phyloP scores from a whole-genome alignment of 2,329 filamentous ascomycete species.

The Cercospora sp. region DNA sequence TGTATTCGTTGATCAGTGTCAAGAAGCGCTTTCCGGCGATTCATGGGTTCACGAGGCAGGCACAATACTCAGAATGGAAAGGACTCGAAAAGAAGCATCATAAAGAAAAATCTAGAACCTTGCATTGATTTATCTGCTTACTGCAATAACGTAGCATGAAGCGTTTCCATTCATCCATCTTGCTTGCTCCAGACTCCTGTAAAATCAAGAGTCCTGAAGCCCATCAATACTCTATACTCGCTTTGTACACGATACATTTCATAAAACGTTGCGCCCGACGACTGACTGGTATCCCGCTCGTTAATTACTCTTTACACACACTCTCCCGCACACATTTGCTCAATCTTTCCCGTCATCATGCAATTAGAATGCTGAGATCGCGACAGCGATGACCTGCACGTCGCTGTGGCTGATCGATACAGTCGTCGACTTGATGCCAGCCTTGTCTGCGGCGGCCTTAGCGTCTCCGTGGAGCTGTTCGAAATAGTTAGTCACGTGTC shows the following conservation, averaged over 20 bases:
- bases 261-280: neutral
- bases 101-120: neutral
- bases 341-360: neutral
- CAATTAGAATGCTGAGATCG: slow-evolving; percentile 47
- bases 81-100: neutral
- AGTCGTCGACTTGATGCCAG: slow-evolving; percentile 82
- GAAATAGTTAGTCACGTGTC: slow-evolving; percentile 25
- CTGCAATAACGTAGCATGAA: neutral
- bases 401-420: slow-evolving; percentile 97
- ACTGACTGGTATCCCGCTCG: neutral
- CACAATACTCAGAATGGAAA: neutral
- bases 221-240: neutral
- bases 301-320: neutral
- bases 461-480: slow-evolving; percentile 81
- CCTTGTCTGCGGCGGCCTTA: slow-evolving; percentile 76
- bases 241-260: neutral
- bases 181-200: neutral
- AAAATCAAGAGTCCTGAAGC: neutral
- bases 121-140: neutral
- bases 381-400: slow-evolving; percentile 89
- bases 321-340: neutral
- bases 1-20: neutral
- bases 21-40: neutral
- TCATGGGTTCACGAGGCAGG: neutral
- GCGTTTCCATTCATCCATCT: neutral